Percentiles rank a stretch among this genome's conserved stretches.
Evolutionary conservation across 805 yeast genomes (phyloP).

Genomic region (Clavispora santaluciae): DNA sequence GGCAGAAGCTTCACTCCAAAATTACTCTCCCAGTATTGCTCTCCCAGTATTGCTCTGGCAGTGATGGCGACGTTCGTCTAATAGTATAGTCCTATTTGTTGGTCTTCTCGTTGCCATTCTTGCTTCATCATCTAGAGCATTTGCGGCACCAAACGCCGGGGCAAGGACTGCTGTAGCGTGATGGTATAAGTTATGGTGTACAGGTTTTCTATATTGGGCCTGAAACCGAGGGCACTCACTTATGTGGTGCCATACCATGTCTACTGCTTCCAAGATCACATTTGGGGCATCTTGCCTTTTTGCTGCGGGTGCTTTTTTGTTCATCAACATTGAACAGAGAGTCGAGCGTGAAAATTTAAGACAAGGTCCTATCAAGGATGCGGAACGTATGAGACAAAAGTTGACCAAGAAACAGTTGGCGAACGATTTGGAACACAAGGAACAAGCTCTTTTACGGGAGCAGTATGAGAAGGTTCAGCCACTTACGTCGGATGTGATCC

Average conservation of each 20-base stretch:
- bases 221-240: background rate
- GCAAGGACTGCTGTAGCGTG: no score
- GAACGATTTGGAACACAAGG: conserved; percentile 62
- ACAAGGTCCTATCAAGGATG: conserved; percentile 84
- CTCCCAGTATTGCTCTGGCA: no score
- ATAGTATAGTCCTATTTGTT: no score
- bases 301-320: conserved; percentile 56
- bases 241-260: conserved; percentile 43
- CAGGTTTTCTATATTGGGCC: background rate
- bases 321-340: conserved; percentile 67
- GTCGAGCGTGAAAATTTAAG: conserved; percentile 67
- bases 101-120: no score
- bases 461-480: conserved; percentile 61
- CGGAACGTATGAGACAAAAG: conserved; percentile 49
- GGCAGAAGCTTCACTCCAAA: no score
- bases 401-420: conserved; percentile 40
- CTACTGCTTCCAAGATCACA: conserved; percentile 74
- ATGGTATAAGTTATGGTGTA: no score
- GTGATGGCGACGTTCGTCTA: no score
- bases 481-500: conserved; percentile 35
- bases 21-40: no score
- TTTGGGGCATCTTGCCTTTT: conserved; percentile 53
- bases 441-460: conserved; percentile 56
- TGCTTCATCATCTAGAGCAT: no score
- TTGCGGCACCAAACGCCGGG: no score